A percentile compares a stretch with the other conserved stretches of the same genome.
Conservation (phyloP, 2,329 filamentous ascomycete species). For the Apiospora malaysiana region DNA sequence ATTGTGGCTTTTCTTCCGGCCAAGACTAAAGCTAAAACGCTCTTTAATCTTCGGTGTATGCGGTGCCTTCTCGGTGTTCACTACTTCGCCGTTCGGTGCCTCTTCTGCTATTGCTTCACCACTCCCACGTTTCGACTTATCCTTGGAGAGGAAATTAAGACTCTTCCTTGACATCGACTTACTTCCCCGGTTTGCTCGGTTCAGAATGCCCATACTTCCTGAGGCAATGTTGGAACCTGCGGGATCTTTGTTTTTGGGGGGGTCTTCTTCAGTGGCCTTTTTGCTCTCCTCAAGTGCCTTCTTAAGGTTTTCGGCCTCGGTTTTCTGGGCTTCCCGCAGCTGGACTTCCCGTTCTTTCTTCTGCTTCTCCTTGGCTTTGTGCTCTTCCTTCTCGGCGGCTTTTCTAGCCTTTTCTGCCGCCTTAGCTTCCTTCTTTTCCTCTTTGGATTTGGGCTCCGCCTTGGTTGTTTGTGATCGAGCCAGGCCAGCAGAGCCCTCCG, state of each 20-base stretch:
- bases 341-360: constrained; percentile 44
- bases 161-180: constrained; percentile 82
- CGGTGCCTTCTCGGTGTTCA: constrained; percentile 43
- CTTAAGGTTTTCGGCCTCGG: constrained; percentile 59
- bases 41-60: constrained; percentile 60
- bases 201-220: constrained; percentile 54
- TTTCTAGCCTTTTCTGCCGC: constrained; percentile 57
- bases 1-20: constrained; percentile 71
- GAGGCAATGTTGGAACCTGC: constrained; percentile 39
- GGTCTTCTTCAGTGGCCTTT: constrained; percentile 57
- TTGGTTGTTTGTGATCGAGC: constrained; percentile 37
- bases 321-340: constrained; percentile 46
- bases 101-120: constrained; percentile 36
- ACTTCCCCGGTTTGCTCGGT: constrained; percentile 72
- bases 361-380: constrained; percentile 51
- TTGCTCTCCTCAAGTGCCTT: constrained; percentile 65
- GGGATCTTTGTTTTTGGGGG: constrained; percentile 62
- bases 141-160: constrained; percentile 68
- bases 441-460: constrained; percentile 61
- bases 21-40: constrained; percentile 70
- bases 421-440: constrained; percentile 72
- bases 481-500: constrained; percentile 30
- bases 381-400: constrained; percentile 52
- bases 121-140: constrained; percentile 48
- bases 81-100: constrained; percentile 40